phyloP scores from a whole-genome alignment of 495 filamentous ascomycete genomes.

The Mytilinidion resinicola region DNA sequence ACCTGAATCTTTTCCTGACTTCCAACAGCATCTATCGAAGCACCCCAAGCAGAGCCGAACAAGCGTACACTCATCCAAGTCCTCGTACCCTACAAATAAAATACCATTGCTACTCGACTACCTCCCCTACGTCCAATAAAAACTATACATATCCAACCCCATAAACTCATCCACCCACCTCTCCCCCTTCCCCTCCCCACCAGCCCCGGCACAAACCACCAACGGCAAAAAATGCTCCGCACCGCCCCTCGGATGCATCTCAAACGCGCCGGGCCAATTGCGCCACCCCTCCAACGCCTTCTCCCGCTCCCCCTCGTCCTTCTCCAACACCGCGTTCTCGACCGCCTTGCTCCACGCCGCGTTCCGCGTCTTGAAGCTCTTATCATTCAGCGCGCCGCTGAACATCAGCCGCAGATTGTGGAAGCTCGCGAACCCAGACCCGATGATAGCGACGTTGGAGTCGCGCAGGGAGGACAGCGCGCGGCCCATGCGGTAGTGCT shows the following conservation, averaged over 20 bases:
- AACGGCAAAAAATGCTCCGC: constrained; percentile 35
- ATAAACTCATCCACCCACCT: constrained; percentile 33
- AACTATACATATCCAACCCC: constrained; percentile 36
- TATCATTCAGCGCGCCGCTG: constrained; percentile 10
- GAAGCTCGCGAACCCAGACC: constrained; percentile 33
- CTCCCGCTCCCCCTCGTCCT: constrained; percentile 16
- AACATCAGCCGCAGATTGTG: constrained; percentile 34
- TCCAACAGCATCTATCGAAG: too few species aligned
- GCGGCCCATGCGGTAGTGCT: constrained; percentile 30
- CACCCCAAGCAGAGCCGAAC: too few species aligned
- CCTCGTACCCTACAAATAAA: too few species aligned
- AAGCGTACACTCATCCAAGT: too few species aligned
- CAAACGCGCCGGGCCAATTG: constrained; percentile 27
- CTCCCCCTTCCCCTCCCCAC: constrained; percentile 28
- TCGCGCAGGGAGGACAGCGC: constrained; percentile 27
- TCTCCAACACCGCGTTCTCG: constrained; percentile 20
- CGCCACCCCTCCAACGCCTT: constrained; percentile 28
- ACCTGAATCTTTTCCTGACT: too few species aligned
- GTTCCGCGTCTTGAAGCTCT: constrained; percentile 20
- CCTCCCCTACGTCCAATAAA: constrained; percentile 34
- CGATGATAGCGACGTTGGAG: constrained; percentile 32
- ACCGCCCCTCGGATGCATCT: constrained; percentile 33
- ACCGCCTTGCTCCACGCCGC: constrained; percentile 27
- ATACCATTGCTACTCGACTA: too few species aligned
- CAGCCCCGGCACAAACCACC: constrained; percentile 33